Conservation (phyloP, 257 asterid genomes). For the Lycium ferocissimum region DNA sequence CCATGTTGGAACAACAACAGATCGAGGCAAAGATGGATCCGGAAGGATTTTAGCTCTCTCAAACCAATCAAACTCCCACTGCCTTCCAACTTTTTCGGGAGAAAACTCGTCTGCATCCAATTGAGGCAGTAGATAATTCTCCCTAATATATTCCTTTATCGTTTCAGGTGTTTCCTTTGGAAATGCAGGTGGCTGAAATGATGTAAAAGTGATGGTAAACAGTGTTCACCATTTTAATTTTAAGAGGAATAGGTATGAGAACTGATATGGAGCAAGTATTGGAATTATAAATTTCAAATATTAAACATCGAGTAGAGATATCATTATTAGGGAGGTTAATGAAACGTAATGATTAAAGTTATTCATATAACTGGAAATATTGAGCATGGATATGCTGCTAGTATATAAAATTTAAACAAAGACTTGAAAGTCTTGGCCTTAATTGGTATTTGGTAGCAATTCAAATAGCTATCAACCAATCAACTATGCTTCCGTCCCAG, state of each 20-base stretch:
- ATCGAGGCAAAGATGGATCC: conserved; percentile 81
- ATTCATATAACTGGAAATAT: conserved; percentile 1
- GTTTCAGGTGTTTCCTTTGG: conserved; percentile 89
- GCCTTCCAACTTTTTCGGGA: conserved; percentile 83
- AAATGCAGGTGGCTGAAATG: conserved; percentile 90
- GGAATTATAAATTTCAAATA: not conserved
- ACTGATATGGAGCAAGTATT: not conserved
- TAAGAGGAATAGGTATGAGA: not conserved
- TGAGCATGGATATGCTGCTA: conserved; percentile 8
- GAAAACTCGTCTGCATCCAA: conserved; percentile 81
- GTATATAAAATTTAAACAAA: not conserved
- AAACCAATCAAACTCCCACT: conserved; percentile 99
- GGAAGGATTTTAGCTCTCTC: conserved; percentile 74
- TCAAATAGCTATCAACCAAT: not conserved
- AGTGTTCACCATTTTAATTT: not conserved
- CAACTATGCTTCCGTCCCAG: not conserved
- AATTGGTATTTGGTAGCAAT: not conserved
- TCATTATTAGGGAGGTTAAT: conserved; percentile 14
- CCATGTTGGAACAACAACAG: conserved; percentile 87
- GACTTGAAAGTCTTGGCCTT: not conserved
- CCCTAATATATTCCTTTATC: conserved; percentile 62
- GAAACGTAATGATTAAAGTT: not conserved
- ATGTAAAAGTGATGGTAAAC: not conserved
- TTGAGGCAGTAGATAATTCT: conserved; percentile 73
- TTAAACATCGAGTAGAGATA: not conserved